phyloP scores from a whole-genome alignment of 2,329 filamentous ascomycete species.

The Seiridium cupressi region DNA sequence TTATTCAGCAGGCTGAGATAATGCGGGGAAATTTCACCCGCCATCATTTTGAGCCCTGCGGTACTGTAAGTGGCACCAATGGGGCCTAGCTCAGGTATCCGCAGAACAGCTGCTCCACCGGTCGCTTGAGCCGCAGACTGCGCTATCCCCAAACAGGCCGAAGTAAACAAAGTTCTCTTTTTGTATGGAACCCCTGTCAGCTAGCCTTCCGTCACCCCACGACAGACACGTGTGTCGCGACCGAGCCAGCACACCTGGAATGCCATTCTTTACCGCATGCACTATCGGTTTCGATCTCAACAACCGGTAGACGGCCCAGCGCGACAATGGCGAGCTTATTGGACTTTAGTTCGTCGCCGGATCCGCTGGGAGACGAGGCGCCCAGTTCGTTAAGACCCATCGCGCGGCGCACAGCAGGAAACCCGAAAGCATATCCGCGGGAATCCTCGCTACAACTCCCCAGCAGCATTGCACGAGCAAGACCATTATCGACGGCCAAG shows the following conservation, averaged over 20 bases:
- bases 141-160: conserved; percentile 11
- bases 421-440: conserved; percentile 16
- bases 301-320: neutral
- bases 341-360: conserved; percentile 31
- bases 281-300: neutral
- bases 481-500: conserved; percentile 29
- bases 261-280: neutral
- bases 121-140: neutral
- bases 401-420: conserved; percentile 20
- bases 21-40: conserved; percentile 5
- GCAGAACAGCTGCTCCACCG: neutral
- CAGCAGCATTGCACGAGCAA: conserved; percentile 37
- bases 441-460: conserved; percentile 41
- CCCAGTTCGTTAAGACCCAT: conserved; percentile 21
- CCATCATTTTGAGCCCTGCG: neutral
- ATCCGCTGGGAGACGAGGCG: conserved; percentile 27
- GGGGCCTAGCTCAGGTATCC: neutral
- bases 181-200: conserved; percentile 14
- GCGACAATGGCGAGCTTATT: conserved; percentile 22
- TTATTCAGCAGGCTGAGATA: conserved; percentile 1
- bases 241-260: neutral
- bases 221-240: conserved; percentile 6
- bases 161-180: conserved; percentile 30
- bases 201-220: neutral
- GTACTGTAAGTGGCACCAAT: neutral